These are phyloP conservation scores for Komagataea norvegica DNA, from an alignment of 1,139 yeast species.

Conservation along the genomic window DNA sequence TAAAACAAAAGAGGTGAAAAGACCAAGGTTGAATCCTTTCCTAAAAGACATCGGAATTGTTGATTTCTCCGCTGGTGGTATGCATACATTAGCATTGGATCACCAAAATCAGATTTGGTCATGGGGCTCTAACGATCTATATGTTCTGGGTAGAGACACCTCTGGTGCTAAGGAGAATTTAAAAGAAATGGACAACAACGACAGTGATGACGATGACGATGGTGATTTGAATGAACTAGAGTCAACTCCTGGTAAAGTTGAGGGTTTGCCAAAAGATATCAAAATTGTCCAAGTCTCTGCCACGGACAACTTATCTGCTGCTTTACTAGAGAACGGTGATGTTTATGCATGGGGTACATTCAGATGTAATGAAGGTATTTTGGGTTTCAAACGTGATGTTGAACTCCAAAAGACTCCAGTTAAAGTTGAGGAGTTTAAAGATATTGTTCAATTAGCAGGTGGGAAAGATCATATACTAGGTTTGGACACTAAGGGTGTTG, in stretches of 20 bases:
- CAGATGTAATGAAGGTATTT: conserved; percentile 84
- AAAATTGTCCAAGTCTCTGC: conserved; percentile 83
- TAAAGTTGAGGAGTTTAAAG: conserved; percentile 53
- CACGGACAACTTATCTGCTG: conserved; percentile 86
- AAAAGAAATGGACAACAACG: conserved; percentile 57
- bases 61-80: conserved; percentile 91
- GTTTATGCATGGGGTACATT: conserved; percentile 98
- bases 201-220: conserved; percentile 57
- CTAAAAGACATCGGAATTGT: conserved; percentile 68
- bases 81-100: conserved; percentile 86
- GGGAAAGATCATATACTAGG: conserved; percentile 93
- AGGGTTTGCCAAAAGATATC: conserved; percentile 52
- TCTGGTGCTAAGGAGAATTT: conserved; percentile 53
- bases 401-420: conserved; percentile 64
- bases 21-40: conserved; percentile 87
- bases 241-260: conserved; percentile 79
- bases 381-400: conserved; percentile 72
- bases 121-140: conserved; percentile 96
- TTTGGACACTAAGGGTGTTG: conserved; percentile 78
- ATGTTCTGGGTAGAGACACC: conserved; percentile 88
- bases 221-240: conserved; percentile 86
- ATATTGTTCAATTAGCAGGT: conserved; percentile 79
- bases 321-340: conserved; percentile 72
- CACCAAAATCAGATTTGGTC: conserved; percentile 76
- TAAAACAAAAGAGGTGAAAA: conserved; percentile 83